Evolutionary conservation across 352 stramenopile species (phyloP).

Genomic region (Phytophthora multivora): DNA sequence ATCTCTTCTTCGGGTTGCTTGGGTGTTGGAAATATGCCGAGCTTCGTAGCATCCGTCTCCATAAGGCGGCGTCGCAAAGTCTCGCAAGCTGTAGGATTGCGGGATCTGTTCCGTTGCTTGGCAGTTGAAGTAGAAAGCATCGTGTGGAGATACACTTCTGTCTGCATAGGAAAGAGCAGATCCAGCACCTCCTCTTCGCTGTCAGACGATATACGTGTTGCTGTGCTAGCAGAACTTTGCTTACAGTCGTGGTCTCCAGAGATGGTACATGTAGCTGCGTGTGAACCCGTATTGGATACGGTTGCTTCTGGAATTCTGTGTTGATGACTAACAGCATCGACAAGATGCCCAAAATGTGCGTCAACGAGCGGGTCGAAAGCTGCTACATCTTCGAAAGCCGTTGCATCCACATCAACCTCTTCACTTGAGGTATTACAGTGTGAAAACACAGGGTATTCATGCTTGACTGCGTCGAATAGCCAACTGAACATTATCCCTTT

Average conservation of each 20-base stretch:
- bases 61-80: conserved; percentile 2
- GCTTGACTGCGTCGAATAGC: background rate
- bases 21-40: background rate
- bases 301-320: background rate
- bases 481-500: background rate
- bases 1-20: conserved; percentile 2
- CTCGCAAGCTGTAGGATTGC: background rate
- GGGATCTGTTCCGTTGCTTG: background rate
- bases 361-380: background rate
- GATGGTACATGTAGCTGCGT: background rate
- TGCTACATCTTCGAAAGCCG: background rate
- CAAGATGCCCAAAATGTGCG: background rate
- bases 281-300: background rate
- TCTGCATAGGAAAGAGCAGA: background rate
- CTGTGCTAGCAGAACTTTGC: background rate
- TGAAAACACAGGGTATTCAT: background rate
- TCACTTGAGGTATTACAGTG: background rate
- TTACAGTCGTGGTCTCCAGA: background rate
- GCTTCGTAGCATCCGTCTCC: conserved; percentile 1
- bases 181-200: background rate
- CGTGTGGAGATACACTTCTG: background rate
- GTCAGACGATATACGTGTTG: background rate
- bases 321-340: background rate
- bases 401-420: background rate
- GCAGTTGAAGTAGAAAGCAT: background rate